Evolutionary conservation across 805 yeast genomes (phyloP), one percentile per base, ranked within the genome.

Genomic region (Komagataella kurtzmanii): DNA sequence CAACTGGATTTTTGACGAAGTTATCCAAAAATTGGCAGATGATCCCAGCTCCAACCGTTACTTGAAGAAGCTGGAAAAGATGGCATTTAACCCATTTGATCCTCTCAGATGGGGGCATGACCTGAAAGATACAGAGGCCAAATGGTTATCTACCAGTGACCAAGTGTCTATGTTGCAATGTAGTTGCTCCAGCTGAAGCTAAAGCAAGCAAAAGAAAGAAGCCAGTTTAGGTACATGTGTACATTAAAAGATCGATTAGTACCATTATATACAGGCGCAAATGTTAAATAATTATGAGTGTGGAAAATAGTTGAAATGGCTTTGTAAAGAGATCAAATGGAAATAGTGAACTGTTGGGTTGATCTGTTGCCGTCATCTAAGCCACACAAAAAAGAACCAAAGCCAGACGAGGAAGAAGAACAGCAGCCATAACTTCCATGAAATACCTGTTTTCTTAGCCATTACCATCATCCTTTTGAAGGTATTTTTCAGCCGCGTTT

Each of bases 1-100:
- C 54, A 85, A 81, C 56, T 88, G 95, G 89, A 82, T 90, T 50
- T 70, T 93, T 51, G 88, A 88, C 51, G 90, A 89, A 54, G 96
- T 88, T 0, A 82, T 87, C 48, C 73, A 76, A 24, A 67, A 69
- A 47, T 14, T 30, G 14, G 73, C 81, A 0, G 70, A 74, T 44
- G 85, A 80, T 1, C 69, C 74, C 24, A 70, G 70, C n/a, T 81
- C 80, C 60, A 60, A 72, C 10, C 67, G 71, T 0, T 67, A 76
- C 46, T 68, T 89, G 54, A 61, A 77, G 30, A 85, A 85, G 57
- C 69, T 89, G 10, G 73, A 81, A 53, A 69, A 72, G 51, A 87
- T 91, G 96, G 70, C 85, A 10, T 70, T 80, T 30, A 68, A 83
- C 59, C 98, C 99, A 0, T 90, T 77, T 63, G 83, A 84, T 55